phyloP scores from a whole-genome alignment of 441 rosid species.

The Sinapis alba region DNA sequence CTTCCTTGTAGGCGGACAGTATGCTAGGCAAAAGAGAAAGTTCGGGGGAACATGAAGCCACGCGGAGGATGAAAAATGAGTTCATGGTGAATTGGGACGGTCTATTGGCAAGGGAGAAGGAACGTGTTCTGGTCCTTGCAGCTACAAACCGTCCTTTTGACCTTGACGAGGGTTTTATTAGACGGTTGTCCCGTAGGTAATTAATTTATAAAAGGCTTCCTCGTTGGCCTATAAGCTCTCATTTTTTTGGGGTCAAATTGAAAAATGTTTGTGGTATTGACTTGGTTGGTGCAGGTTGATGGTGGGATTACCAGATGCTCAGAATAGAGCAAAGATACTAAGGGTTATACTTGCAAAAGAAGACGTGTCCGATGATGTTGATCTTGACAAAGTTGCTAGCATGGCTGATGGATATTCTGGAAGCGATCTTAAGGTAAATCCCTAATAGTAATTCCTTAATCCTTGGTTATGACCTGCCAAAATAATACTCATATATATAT shows the following conservation, averaged over 20 bases:
- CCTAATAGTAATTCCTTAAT: background rate
- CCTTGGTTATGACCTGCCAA: slow-evolving; percentile 5
- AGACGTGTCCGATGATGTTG: slow-evolving; percentile 66
- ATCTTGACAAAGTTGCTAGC: slow-evolving; percentile 70
- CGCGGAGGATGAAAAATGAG: slow-evolving; percentile 97
- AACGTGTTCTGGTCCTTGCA: slow-evolving; percentile 91
- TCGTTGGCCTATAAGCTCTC: background rate
- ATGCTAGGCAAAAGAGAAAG: slow-evolving; percentile 95
- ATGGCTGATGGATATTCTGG: slow-evolving; percentile 97
- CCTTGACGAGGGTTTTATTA: slow-evolving; percentile 96
- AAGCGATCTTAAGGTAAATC: slow-evolving; percentile 82
- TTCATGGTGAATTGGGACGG: slow-evolving; percentile 99
- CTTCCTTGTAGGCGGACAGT: slow-evolving; percentile 73
- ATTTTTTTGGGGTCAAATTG: background rate
- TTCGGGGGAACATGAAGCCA: slow-evolving; percentile 90
- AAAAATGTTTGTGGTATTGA: slow-evolving; percentile 3
- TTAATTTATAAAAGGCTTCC: background rate
- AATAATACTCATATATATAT: too few relatives aligned
- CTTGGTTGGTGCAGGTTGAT: slow-evolving; percentile 63
- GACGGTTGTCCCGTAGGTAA: slow-evolving; percentile 93
- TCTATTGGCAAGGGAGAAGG: slow-evolving; percentile 80
- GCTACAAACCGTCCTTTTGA: slow-evolving; percentile 96
- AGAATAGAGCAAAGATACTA: slow-evolving; percentile 73
- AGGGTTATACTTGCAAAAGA: slow-evolving; percentile 72
- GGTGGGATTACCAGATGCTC: slow-evolving; percentile 89